Percentiles rank a stretch among this genome's conserved stretches.
Conservation (phyloP, 2,329 filamentous ascomycete genomes). For the Lecanicillium sp. region DNA sequence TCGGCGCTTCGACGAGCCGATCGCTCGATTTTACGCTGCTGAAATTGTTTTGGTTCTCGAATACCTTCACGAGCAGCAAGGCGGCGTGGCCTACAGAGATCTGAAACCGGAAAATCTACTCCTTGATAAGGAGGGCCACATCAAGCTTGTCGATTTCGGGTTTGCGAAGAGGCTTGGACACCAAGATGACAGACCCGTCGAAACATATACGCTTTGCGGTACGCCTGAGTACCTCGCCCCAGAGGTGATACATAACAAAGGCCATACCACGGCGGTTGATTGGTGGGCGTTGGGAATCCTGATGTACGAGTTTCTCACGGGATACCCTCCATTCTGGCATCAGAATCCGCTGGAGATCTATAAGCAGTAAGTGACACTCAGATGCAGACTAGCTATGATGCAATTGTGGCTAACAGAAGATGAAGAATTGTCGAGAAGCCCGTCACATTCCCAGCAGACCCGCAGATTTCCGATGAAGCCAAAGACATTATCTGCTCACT, state of each 20-base stretch:
- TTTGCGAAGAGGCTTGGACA: constrained; percentile 73
- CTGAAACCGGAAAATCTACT: constrained; percentile 79
- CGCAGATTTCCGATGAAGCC: constrained; percentile 58
- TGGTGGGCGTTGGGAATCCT: constrained; percentile 85
- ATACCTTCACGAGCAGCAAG: constrained; percentile 72
- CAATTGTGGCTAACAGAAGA: constrained; percentile 12
- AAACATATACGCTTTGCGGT: constrained; percentile 79
- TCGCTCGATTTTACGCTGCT: constrained; percentile 74
- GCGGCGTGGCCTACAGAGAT: constrained; percentile 72
- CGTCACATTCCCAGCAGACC: constrained; percentile 65
- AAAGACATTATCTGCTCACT: constrained; percentile 70
- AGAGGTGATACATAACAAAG: constrained; percentile 79
- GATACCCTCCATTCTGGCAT: constrained; percentile 83
- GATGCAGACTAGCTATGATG: constrained; percentile 9
- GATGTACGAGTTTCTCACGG: constrained; percentile 78
- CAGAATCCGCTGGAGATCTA: constrained; percentile 84
- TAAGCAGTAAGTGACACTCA: constrained; percentile 52
- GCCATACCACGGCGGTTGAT: constrained; percentile 69
- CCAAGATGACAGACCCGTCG: constrained; percentile 43
- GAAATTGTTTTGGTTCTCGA: constrained; percentile 79
- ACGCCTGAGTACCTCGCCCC: constrained; percentile 80
- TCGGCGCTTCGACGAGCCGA: constrained; percentile 71
- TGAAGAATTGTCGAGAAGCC: constrained; percentile 71
- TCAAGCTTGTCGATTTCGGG: constrained; percentile 79
- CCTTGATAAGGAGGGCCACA: constrained; percentile 69